phyloP scores from a whole-genome alignment of 495 filamentous ascomycete genomes.

The Aspergillus biplanus region DNA sequence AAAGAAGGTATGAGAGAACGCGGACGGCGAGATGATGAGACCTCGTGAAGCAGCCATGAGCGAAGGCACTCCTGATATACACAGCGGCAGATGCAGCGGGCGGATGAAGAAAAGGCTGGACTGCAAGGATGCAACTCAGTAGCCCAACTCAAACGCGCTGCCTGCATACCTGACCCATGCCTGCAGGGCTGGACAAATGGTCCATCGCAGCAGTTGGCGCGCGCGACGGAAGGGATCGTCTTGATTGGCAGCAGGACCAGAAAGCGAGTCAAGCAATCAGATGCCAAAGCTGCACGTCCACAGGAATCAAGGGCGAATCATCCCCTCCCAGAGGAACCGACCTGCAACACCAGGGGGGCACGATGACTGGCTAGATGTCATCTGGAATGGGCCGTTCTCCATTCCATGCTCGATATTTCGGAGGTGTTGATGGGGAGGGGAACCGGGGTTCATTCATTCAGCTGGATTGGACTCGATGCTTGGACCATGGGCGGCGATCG shows the following conservation, averaged over 20 bases:
- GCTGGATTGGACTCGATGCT: conserved; percentile 13
- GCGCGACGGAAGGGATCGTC: conserved; percentile 22
- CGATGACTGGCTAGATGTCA: conserved; percentile 10
- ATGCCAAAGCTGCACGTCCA: conserved; percentile 22
- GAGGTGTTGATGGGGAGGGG: background rate
- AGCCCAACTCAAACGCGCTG: conserved; percentile 21
- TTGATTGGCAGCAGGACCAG: conserved; percentile 22
- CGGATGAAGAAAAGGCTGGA: conserved; percentile 18
- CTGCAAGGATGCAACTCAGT: conserved; percentile 25
- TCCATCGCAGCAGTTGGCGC: conserved; percentile 21
- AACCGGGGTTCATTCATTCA: background rate
- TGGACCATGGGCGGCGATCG: conserved; percentile 1
- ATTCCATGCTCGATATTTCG: conserved; percentile 8
- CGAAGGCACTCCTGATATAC: conserved; percentile 22
- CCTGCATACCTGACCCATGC: conserved; percentile 26
- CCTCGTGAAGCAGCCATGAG: conserved; percentile 21
- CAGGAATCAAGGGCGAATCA: conserved; percentile 23
- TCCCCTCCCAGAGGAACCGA: conserved; percentile 17
- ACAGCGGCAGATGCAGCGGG: conserved; percentile 1
- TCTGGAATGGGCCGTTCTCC: conserved; percentile 9
- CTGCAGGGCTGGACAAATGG: conserved; percentile 12
- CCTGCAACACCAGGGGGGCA: conserved; percentile 20
- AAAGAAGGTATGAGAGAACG: conserved; percentile 6
- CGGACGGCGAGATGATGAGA: conserved; percentile 14
- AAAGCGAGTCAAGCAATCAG: conserved; percentile 22